Evolutionary conservation across 805 yeast species (phyloP).

Genomic region (Candida ulmi): DNA sequence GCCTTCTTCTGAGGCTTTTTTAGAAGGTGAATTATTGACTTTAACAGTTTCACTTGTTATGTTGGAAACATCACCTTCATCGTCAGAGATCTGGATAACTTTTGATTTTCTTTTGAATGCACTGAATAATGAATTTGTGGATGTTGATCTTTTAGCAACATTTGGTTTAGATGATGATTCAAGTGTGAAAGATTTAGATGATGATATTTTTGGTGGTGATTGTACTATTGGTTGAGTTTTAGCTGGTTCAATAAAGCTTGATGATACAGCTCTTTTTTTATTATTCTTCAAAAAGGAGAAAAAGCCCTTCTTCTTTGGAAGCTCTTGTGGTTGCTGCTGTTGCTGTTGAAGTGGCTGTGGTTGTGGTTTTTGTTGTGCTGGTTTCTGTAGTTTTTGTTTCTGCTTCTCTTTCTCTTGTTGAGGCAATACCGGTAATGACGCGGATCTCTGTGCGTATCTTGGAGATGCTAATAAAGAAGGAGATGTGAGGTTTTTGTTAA

Average conservation of each 20-base stretch:
- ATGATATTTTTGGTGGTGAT: slow-evolving; percentile 1
- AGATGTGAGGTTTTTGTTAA: not conserved
- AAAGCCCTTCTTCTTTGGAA: not conserved
- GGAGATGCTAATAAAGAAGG: not conserved
- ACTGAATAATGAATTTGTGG: slow-evolving; percentile 20
- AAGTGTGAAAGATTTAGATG: slow-evolving; percentile 15
- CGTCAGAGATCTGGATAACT: not conserved
- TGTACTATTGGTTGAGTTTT: slow-evolving; percentile 2
- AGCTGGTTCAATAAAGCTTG: not conserved
- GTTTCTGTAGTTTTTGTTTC: too few species aligned
- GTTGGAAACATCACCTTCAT: too few species aligned
- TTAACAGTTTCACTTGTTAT: too few species aligned
- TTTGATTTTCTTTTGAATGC: slow-evolving; percentile 19
- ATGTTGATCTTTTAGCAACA: slow-evolving; percentile 19
- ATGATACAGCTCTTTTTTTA: not conserved
- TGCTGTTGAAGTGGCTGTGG: too few species aligned
- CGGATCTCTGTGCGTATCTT: not conserved
- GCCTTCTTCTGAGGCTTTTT: too few species aligned
- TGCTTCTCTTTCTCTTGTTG: not conserved
- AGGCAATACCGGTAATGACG: not conserved
- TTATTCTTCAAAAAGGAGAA: not conserved
- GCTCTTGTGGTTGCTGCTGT: too few species aligned
- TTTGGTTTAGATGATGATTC: slow-evolving; percentile 5
- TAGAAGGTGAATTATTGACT: too few species aligned
- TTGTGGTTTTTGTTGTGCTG: too few species aligned